Base-by-base conservation (phyloP, 371 early-diverging fungal genomes). In the Rhizomucor pusillus region DNA sequence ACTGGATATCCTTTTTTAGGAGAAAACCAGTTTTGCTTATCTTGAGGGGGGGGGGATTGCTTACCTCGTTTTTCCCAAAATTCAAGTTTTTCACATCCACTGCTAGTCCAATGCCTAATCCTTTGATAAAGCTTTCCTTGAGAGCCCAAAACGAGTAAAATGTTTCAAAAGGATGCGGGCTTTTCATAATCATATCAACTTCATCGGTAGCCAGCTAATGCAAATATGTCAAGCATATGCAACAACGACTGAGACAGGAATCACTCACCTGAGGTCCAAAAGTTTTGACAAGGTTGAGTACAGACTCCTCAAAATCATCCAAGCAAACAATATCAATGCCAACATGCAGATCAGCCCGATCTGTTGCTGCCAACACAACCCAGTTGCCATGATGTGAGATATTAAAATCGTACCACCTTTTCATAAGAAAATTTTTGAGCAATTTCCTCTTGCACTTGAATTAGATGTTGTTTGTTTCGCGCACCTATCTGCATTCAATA, bases 321-420 rank as follows among this genome's bases (percentile, higher is more conserved):
- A 77, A 62, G 24, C 47, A 52, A 7, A 75, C 75, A 13, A 79
- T 71, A 62, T 86, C 84, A 1, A 84, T 63, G 24, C 87, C 87
- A 23, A 86, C 63, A 9, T 52, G 47, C 39, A 57, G 50, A 37
- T 47, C 37, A 18, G 50, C 35, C 49, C 37, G 41, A 29, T 44
- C 46, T 35, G 58, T 59, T 12, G 70, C 71, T 12, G 67, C 77
- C 24, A 80, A 71, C 18, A 80, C 69, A 16, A 82, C 81, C 82
- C 80, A 86, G 63, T 81, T 68, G n/a, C 83, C 84, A 58, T 82
- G 80, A 70, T 86, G 87, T 11, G 84, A 82, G 36, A 70, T 59
- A 66, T 86, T 86, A 52, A 77, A 84, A 51, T 78, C 75, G 1
- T 34, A 43, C 49, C 46, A 52, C 50, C 35, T 46, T 44, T 19